Evolutionary conservation across 805 yeast species (phyloP).

Genomic region (Yarrowia deformans): DNA sequence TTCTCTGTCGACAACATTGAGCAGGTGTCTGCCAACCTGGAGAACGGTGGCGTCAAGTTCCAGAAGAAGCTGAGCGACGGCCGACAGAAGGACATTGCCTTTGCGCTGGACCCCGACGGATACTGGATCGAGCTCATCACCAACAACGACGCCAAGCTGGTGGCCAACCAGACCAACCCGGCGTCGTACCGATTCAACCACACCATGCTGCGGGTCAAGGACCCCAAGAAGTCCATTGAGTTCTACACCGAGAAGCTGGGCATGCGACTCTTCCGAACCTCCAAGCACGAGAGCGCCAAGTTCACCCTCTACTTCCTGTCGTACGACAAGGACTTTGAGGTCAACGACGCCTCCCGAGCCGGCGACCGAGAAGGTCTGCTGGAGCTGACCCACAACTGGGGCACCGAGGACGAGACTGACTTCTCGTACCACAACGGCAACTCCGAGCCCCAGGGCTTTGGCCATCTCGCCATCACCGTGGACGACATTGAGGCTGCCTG

Average conservation of each 20-base stretch:
- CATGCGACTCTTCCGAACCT: slow-evolving; percentile 69
- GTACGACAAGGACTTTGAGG: slow-evolving; percentile 57
- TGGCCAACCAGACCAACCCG: slow-evolving; percentile 44
- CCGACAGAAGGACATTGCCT: slow-evolving; percentile 90
- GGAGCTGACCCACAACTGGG: slow-evolving; percentile 95
- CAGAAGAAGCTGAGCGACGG: slow-evolving; percentile 89
- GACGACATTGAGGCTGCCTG: slow-evolving; percentile 64
- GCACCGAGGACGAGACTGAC: slow-evolving; percentile 80
- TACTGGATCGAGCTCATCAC: slow-evolving; percentile 94
- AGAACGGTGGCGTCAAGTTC: slow-evolving; percentile 70
- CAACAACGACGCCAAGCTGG: slow-evolving; percentile 57
- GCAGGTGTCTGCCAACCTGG: slow-evolving; percentile 64
- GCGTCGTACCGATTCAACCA: slow-evolving; percentile 73
- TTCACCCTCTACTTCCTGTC: slow-evolving; percentile 89
- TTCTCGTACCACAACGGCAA: slow-evolving; percentile 87
- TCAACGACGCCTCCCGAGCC: slow-evolving; percentile 50
- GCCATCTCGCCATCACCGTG: slow-evolving; percentile 80
- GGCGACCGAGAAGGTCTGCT: slow-evolving; percentile 68
- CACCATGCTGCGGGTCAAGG: slow-evolving; percentile 91
- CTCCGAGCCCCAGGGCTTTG: slow-evolving; percentile 79
- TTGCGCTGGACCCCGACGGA: slow-evolving; percentile 93
- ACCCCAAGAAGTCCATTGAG: slow-evolving; percentile 73
- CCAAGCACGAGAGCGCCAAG: slow-evolving; percentile 69
- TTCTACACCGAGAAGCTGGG: slow-evolving; percentile 85
- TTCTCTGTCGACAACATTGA: slow-evolving; percentile 82